Base-by-base conservation (phyloP, 2,329 filamentous ascomycete species). In the Neopestalotiopsis rosae region DNA sequence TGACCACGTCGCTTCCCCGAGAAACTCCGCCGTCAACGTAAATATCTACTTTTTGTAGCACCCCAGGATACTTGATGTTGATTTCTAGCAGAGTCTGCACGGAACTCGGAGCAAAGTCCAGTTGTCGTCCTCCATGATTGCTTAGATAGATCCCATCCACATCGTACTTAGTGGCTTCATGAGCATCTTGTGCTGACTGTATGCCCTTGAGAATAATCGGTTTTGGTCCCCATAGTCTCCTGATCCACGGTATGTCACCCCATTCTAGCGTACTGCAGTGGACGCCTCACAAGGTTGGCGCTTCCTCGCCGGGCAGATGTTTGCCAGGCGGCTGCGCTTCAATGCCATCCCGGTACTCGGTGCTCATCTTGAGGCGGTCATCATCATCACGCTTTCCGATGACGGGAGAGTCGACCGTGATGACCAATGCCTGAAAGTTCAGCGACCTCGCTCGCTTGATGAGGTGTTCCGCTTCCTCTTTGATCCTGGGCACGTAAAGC, bases 401-500 rank as follows among this genome's bases (percentile, higher is more conserved):
- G 28, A 87, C 86, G 0, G 87, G 86, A 0, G 86, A 84, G 67
- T 89, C 87, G 4, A 88, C 86, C 0, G 87, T 89, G 28, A 89
- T 83, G 66, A 88, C 78, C 9, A 83, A 72, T n/a, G 79, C 81
- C 17, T 76, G 76, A 76, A 92, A 89, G 10, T 90, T 84, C 1
- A 84, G 79, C 17, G 72, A 74, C 49, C 76, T 74, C 30, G 79
- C 78, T 58, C 76, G 74, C 4, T 76, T 80, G 12, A 88, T 80
- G 1, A 87, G 79, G 0, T 78, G 80, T 28, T 81, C 80, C 5
- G 86, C 86, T 69, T 87, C 87, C 38, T 79, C 70, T 2, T 84
- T 83, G 68, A 87, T 80, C 1, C 80, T 80, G 76, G 88, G 87
- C 67, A 88, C 85, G 74, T 89, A 88, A 14, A 89, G 77, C 70